phyloP scores from a whole-genome alignment of 306 rosid species.

The Cajanus cajan region DNA sequence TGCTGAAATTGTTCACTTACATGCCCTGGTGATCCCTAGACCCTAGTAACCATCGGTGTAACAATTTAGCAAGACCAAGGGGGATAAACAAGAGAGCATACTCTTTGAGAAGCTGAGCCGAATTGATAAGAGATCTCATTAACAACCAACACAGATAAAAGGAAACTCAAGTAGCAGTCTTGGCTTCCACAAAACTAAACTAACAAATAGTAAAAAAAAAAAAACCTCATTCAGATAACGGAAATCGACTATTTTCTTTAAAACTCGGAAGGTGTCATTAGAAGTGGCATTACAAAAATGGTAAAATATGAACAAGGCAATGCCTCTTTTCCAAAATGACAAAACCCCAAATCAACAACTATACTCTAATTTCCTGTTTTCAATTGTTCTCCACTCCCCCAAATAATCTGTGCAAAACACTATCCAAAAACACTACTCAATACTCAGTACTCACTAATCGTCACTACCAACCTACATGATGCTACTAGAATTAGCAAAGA shows the following conservation, averaged over 20 bases:
- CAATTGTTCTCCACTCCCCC: background rate
- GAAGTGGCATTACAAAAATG: constrained; percentile 25
- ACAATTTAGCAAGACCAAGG: background rate
- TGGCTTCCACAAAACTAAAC: background rate
- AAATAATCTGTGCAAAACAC: constrained; percentile 21
- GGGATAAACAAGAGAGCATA: background rate
- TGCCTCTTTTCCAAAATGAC: constrained; percentile 18
- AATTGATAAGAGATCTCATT: background rate
- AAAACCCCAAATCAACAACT: constrained; percentile 11
- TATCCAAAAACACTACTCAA: background rate
- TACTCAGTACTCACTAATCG: background rate
- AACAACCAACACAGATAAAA: background rate
- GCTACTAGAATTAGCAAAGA: constrained; percentile 19
- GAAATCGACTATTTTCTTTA: constrained; percentile 6
- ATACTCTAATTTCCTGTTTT: constrained; percentile 6
- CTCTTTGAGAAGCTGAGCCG: background rate
- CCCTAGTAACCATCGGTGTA: background rate
- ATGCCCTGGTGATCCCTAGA: background rate
- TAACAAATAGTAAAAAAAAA: background rate
- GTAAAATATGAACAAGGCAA: constrained; percentile 35
- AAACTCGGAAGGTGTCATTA: background rate
- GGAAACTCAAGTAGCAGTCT: background rate
- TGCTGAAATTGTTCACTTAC: background rate
- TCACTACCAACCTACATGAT: background rate
- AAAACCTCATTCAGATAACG: background rate